These are phyloP conservation scores for Colletotrichum cordylinicola DNA, from an alignment of 2,329 filamentous ascomycete genomes.

Conservation along the genomic window DNA sequence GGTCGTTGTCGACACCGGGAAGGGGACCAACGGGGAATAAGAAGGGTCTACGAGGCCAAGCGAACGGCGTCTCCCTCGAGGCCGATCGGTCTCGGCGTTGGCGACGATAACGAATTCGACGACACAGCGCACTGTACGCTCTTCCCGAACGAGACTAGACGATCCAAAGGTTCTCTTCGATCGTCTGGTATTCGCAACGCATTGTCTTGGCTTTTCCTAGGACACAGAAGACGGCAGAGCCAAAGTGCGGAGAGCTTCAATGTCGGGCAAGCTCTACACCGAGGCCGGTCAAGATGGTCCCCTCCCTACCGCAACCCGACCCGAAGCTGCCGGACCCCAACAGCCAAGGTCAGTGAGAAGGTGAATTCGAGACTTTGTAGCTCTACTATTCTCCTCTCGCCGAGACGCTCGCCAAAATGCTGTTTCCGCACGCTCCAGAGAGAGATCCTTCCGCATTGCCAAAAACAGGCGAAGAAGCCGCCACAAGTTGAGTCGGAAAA, in stretches of 20 bases:
- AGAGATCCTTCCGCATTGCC: not conserved
- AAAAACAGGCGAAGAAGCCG: not conserved
- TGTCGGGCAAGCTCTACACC: not conserved
- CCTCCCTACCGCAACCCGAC: not conserved
- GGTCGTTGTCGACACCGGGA: not conserved
- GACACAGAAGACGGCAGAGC: not conserved
- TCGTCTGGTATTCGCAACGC: slow-evolving; percentile 1
- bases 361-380: not conserved
- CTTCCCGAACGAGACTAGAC: slow-evolving; percentile 1
- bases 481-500: not conserved
- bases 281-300: not conserved
- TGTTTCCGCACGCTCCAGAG: not conserved
- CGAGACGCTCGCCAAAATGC: slow-evolving; percentile 9
- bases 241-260: not conserved
- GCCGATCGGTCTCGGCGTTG: not conserved
- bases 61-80: not conserved
- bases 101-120: not conserved
- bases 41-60: not conserved
- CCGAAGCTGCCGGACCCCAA: not conserved
- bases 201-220: not conserved
- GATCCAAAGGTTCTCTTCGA: not conserved
- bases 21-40: not conserved
- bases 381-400: not conserved
- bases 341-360: not conserved
- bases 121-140: not conserved